Percentiles rank a stretch among this genome's conserved stretches.
These are phyloP conservation scores for Candida stauntonica DNA, from an alignment of 805 yeast species.

Conservation along the genomic window DNA sequence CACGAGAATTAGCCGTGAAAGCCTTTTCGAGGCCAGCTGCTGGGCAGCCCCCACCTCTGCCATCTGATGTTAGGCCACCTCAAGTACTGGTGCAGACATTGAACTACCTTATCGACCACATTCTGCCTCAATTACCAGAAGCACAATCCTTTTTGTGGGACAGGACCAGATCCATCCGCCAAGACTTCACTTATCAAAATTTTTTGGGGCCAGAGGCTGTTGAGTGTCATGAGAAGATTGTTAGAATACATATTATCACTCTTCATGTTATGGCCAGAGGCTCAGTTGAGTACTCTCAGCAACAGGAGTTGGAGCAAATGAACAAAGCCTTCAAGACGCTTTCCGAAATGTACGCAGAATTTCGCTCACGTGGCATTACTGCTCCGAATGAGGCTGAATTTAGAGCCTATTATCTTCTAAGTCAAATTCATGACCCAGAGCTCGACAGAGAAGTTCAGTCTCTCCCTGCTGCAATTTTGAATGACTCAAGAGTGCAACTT, in stretches of 20 bases:
- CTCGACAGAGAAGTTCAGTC: constrained; percentile 70
- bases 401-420: constrained; percentile 77
- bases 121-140: constrained; percentile 68
- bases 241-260: constrained; percentile 77
- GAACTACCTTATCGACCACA: constrained; percentile 61
- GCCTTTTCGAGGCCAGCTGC: constrained; percentile 97
- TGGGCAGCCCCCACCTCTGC: constrained; percentile 96
- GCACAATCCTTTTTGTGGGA: constrained; percentile 95
- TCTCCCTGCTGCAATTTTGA: constrained; percentile 53
- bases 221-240: constrained; percentile 88
- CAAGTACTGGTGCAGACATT: constrained; percentile 60
- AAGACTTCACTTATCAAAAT: constrained; percentile 94
- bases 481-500: constrained; percentile 55
- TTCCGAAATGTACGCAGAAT: constrained; percentile 81
- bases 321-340: constrained; percentile 87
- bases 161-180: constrained; percentile 92
- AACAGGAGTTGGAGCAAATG: constrained; percentile 93
- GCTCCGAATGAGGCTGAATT: constrained; percentile 91
- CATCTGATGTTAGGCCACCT: constrained; percentile 97
- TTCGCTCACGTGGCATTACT: constrained; percentile 59
- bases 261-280: constrained; percentile 82
- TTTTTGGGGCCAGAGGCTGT: constrained; percentile 91
- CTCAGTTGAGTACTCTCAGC: constrained; percentile 74
- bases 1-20: constrained; percentile 65
- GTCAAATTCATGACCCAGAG: constrained; percentile 82